A percentile compares a stretch with the other conserved stretches of the same genome.
Evolutionary conservation across 345 rosid genomes (phyloP).

Genomic region (Combretum micranthum): DNA sequence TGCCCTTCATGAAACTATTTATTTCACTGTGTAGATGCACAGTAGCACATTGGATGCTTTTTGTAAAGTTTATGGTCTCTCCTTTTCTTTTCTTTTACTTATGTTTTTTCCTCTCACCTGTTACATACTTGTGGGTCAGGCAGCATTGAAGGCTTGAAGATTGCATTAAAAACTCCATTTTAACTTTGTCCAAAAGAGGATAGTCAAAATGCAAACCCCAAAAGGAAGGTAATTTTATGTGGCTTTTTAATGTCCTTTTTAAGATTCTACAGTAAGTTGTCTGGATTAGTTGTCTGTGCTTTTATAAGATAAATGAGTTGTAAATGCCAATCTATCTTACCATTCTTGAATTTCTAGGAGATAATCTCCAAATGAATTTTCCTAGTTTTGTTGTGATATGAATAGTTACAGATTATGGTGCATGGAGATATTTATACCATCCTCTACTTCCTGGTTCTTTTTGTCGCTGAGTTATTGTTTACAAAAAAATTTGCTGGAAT

Average conservation of each 20-base stretch:
- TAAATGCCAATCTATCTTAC: no score
- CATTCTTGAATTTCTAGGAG: no score
- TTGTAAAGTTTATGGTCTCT: neutral
- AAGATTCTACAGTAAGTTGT: conserved; percentile 10
- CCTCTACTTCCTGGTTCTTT: no score
- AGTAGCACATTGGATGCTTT: conserved; percentile 29
- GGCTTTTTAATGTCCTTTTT: conserved; percentile 19
- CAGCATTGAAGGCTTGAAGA: conserved; percentile 44
- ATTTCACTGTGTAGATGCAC: conserved; percentile 18
- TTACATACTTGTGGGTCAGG: conserved; percentile 15
- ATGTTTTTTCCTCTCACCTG: conserved; percentile 35
- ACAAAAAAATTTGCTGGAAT: neutral
- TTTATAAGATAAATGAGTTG: neutral
- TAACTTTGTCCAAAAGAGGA: conserved; percentile 16
- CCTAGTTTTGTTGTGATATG: no score
- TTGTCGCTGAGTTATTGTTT: neutral
- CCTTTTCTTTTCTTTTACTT: conserved; percentile 2
- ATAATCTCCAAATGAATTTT: no score
- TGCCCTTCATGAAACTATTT: conserved; percentile 31
- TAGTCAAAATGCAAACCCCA: conserved; percentile 73
- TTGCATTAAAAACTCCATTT: conserved; percentile 11
- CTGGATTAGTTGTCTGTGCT: conserved; percentile 7
- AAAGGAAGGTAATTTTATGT: conserved; percentile 62
- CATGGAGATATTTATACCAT: no score
- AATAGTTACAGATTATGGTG: no score